phyloP scores from a whole-genome alignment of 2,329 filamentous ascomycete genomes.

The Emergomyces pasteurianus region DNA sequence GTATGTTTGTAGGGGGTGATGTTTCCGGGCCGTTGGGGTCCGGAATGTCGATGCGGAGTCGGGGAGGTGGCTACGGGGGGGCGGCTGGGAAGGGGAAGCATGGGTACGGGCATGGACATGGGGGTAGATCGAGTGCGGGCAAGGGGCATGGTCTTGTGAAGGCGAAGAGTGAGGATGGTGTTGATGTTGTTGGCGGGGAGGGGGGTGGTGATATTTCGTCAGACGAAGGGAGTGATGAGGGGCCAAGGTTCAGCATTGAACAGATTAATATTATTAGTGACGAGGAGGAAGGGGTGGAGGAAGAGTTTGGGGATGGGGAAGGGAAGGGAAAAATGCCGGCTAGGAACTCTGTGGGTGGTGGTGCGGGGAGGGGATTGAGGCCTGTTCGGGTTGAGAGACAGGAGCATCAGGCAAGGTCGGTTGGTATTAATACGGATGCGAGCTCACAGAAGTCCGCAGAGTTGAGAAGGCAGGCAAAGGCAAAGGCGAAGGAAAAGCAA shows the following conservation, averaged over 20 bases:
- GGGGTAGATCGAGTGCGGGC: slow-evolving; percentile 17
- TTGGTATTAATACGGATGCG: slow-evolving; percentile 44
- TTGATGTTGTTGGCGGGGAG: slow-evolving; percentile 15
- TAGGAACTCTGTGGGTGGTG: slow-evolving; percentile 14
- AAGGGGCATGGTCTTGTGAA: slow-evolving; percentile 13
- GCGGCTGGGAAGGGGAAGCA: slow-evolving; percentile 15
- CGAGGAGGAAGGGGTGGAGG: slow-evolving; percentile 37
- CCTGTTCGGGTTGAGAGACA: slow-evolving; percentile 46
- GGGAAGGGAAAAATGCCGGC: slow-evolving; percentile 23
- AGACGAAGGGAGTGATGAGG: slow-evolving; percentile 38
- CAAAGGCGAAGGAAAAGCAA: slow-evolving; percentile 15
- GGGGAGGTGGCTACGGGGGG: slow-evolving; percentile 18
- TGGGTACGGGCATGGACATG: neutral
- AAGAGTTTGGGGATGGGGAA: slow-evolving; percentile 28
- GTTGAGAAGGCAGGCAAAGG: slow-evolving; percentile 24
- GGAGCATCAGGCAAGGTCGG: slow-evolving; percentile 42
- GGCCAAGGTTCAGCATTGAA: slow-evolving; percentile 43
- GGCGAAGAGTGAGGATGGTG: slow-evolving; percentile 15
- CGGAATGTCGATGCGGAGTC: slow-evolving; percentile 9
- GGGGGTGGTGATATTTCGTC: slow-evolving; percentile 27
- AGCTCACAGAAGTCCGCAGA: slow-evolving; percentile 35
- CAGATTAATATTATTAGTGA: slow-evolving; percentile 45
- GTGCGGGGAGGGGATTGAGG: slow-evolving; percentile 23
- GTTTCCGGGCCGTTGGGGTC: neutral
- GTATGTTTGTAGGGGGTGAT: slow-evolving; percentile 13